phyloP scores from a whole-genome alignment of 306 rosid species.

The Trichosanthes cucumerina region DNA sequence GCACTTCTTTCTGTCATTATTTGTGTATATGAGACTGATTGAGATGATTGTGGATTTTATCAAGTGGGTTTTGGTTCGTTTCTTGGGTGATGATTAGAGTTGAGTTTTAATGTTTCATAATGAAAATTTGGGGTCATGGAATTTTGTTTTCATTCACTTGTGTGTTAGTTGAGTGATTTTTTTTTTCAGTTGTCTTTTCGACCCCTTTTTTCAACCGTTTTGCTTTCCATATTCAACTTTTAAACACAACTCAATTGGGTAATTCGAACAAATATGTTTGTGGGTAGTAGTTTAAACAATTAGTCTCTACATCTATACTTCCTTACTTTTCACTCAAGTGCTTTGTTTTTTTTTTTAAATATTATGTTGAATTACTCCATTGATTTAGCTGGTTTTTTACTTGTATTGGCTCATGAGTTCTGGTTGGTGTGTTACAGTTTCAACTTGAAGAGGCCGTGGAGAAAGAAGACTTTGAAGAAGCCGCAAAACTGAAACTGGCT shows the following conservation, averaged over 20 bases:
- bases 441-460: conserved; percentile 97
- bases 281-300: not conserved
- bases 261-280: not conserved
- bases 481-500: conserved; percentile 59
- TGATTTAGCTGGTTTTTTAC: not conserved
- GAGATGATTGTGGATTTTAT: not conserved
- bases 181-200: not conserved
- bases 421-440: conserved; percentile 34
- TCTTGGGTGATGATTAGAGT: not conserved
- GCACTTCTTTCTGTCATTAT: not conserved
- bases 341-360: not conserved
- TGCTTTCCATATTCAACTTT: not conserved
- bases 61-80: not conserved
- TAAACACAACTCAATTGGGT: not conserved
- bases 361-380: not conserved
- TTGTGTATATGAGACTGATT: not conserved
- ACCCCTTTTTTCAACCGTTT: not conserved
- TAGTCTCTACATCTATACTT: not conserved
- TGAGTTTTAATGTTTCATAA: not conserved
- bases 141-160: not conserved
- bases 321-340: not conserved
- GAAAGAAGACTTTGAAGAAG: conserved; percentile 87
- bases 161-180: not conserved
- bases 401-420: not conserved
- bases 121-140: not conserved